Evolutionary conservation across 495 filamentous ascomycete genomes (phyloP), one percentile per base, ranked within the genome.

Genomic region (Aspergillus avenaceus): DNA sequence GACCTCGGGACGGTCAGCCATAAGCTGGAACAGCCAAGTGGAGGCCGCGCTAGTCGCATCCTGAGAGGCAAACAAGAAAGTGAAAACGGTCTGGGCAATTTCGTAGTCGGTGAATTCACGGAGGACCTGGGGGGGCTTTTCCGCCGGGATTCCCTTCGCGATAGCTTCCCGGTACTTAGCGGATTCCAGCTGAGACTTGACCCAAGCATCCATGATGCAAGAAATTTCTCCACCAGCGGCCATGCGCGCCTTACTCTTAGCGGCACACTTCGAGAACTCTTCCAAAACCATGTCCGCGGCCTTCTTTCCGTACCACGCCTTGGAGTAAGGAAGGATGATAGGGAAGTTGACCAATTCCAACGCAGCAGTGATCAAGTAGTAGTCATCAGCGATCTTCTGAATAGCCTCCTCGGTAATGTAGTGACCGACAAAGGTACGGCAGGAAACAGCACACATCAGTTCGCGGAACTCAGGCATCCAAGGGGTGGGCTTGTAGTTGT

Each of bases 331-430:
- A 44, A 98, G 71, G 68, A 97, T 97, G 73, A 98, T 86, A 28
- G 93, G 93, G 79, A 98, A 97, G 74, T 97, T 97, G 70, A 98
- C 93, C 31, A 98, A 80, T 64, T 98, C 93, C 50, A 98, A 82
- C 7, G 93, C 93, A 38, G 87, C 95, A 13, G 93, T 98, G 62
- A 97, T 95, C 58, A 88, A 79, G 69, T 95, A 98, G 70, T 93
- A 98, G 68, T 98, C 91, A 64, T 97, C 88, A 50, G 91, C 87
- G 54, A 98, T 92, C 77, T 92, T 93, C 79, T 95, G 91, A 53
- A 96, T 82, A 40, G 85, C 82, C 58, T 86, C 86, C 54, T 96
- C 90, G 46, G 83, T 76, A 65, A 96, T 91, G 71, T 97, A 97
- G 72, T 96, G 86, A 23, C 95, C 95, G 45, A 96, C 93, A 65